Conservation (phyloP, 2,329 filamentous ascomycete genomes). For the Aspergillus neoniger region DNA sequence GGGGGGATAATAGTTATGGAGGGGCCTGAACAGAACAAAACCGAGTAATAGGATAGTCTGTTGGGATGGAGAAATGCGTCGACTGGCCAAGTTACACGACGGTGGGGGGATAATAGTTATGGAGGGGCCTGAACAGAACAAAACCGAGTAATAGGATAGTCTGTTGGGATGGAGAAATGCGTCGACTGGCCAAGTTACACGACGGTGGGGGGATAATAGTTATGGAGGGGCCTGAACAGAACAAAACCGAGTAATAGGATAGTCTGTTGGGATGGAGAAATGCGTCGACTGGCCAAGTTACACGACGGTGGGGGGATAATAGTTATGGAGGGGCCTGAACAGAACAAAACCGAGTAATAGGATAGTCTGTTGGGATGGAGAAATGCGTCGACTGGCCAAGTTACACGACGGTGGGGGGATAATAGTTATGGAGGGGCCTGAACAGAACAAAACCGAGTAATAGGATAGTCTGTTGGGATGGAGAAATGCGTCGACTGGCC, state of each 20-base stretch:
- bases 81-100: background rate
- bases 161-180: background rate
- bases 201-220: background rate
- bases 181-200: background rate
- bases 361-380: too few relatives aligned
- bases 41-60: background rate
- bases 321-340: background rate
- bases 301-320: background rate
- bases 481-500: background rate
- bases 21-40: background rate
- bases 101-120: background rate
- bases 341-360: background rate
- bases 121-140: background rate
- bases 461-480: too few relatives aligned
- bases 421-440: background rate
- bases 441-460: background rate
- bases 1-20: background rate
- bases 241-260: background rate
- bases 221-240: background rate
- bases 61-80: background rate
- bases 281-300: background rate
- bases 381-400: background rate
- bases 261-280: too few relatives aligned
- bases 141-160: background rate
- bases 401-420: background rate